Percentiles rank a stretch among this genome's conserved stretches.
Evolutionary conservation across 2,329 filamentous ascomycete species (phyloP).

Genomic region (Hyphodiscus sp.): DNA sequence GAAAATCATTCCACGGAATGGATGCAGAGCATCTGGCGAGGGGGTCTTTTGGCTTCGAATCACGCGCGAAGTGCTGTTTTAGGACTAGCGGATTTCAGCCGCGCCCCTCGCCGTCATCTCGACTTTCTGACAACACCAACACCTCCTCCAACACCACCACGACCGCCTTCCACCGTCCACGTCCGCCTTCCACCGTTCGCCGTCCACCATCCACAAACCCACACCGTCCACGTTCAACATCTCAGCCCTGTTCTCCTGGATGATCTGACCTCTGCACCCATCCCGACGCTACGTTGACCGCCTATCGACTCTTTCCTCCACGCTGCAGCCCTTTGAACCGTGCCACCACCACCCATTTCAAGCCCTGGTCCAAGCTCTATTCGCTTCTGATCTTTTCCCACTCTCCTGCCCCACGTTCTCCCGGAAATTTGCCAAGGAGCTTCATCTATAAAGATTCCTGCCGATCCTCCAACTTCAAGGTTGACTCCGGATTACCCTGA

Average conservation of each 20-base stretch:
- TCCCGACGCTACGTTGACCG: constrained; percentile 4
- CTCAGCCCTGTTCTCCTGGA: constrained; percentile 11
- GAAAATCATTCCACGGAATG: not conserved
- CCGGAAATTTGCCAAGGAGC: constrained; percentile 6
- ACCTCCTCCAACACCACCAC: too few relatives aligned
- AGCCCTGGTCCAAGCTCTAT: constrained; percentile 8
- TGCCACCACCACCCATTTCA: constrained; percentile 1
- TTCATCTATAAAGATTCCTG: constrained; percentile 19
- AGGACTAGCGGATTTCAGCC: too few relatives aligned
- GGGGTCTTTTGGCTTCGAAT: too few relatives aligned
- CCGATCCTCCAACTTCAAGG: constrained; percentile 9
- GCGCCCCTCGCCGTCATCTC: too few relatives aligned
- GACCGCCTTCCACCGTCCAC: not conserved
- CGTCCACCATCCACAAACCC: not conserved
- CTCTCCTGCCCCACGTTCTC: constrained; percentile 16
- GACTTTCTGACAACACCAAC: too few relatives aligned
- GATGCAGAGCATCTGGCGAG: too few relatives aligned
- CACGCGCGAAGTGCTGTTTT: too few relatives aligned
- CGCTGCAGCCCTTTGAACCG: not conserved
- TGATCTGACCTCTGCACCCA: not conserved
- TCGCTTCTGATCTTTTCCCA: not conserved
- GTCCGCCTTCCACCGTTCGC: too few relatives aligned
- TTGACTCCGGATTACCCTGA: constrained; percentile 7
- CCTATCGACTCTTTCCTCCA: constrained; percentile 3
- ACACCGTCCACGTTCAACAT: not conserved